phyloP scores from a whole-genome alignment of 495 filamentous ascomycete species.

The Xylaria palmicola region DNA sequence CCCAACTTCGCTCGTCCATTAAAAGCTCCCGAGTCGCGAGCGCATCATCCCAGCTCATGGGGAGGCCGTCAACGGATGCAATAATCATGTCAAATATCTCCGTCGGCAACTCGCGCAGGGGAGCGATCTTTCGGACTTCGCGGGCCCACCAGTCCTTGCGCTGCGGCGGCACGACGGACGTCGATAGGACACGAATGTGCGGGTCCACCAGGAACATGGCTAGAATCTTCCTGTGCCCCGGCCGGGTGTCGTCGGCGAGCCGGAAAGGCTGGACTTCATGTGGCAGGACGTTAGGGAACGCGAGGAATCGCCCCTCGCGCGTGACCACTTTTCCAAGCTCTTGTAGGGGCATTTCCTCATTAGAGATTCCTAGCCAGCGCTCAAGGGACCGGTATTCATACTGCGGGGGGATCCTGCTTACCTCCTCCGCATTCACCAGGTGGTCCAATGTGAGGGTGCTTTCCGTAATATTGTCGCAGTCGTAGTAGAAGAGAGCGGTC shows the following conservation, averaged over 20 bases:
- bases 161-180: slow-evolving; percentile 58
- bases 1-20: slow-evolving; percentile 21
- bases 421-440: slow-evolving; percentile 16
- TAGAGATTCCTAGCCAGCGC: slow-evolving; percentile 21
- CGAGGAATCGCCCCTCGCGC: slow-evolving; percentile 34
- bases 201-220: slow-evolving; percentile 61
- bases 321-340: slow-evolving; percentile 36
- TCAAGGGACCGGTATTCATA: slow-evolving; percentile 20
- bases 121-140: slow-evolving; percentile 21
- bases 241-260: slow-evolving; percentile 45
- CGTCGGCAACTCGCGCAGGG: slow-evolving; percentile 13
- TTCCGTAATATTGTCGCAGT: slow-evolving; percentile 59
- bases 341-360: slow-evolving; percentile 27
- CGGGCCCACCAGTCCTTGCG: slow-evolving; percentile 43
- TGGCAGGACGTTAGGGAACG: slow-evolving; percentile 47
- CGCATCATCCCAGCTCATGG: slow-evolving; percentile 27
- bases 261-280: slow-evolving; percentile 52
- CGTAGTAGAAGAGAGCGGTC: slow-evolving; percentile 62
- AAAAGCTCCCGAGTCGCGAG: slow-evolving; percentile 10
- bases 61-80: slow-evolving; percentile 18
- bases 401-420: slow-evolving; percentile 21
- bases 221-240: slow-evolving; percentile 57
- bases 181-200: slow-evolving; percentile 47
- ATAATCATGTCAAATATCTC: slow-evolving; percentile 30
- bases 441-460: slow-evolving; percentile 54